Evolutionary conservation across 1,284 basidiomycete genomes (phyloP).

Genomic region (Farysia itapuensis): DNA sequence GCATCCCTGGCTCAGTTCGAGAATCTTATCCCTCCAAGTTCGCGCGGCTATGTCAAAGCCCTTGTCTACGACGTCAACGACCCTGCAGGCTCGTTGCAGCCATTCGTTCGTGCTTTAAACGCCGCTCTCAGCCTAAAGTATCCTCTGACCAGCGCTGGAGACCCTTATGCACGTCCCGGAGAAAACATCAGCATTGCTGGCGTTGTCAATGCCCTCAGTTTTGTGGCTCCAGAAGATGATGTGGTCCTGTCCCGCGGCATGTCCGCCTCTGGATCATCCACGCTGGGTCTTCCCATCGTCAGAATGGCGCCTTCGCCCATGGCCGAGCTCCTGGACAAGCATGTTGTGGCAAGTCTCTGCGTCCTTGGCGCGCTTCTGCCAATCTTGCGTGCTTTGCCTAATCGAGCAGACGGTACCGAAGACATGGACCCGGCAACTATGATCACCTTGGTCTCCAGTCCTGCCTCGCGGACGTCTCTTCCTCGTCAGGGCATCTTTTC

Average conservation of each 20-base stretch:
- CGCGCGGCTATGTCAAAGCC: slow-evolving; percentile 53
- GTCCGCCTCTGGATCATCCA: slow-evolving; percentile 12
- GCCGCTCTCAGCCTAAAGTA: slow-evolving; percentile 48
- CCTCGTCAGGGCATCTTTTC: slow-evolving; percentile 37
- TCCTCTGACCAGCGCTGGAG: slow-evolving; percentile 53
- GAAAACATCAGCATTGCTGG: slow-evolving; percentile 47
- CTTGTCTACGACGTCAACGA: slow-evolving; percentile 36
- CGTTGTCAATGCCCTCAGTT: slow-evolving; percentile 52
- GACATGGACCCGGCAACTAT: slow-evolving; percentile 22
- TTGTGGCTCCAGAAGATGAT: slow-evolving; percentile 28
- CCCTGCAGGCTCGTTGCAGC: slow-evolving; percentile 27
- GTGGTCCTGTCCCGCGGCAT: slow-evolving; percentile 10
- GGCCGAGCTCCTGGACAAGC: slow-evolving; percentile 35
- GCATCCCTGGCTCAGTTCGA: slow-evolving; percentile 42
- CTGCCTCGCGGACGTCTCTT: slow-evolving; percentile 30
- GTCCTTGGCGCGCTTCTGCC: slow-evolving; percentile 34
- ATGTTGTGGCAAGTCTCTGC: slow-evolving; percentile 44
- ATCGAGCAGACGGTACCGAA: slow-evolving; percentile 11
- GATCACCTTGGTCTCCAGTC: slow-evolving; percentile 37
- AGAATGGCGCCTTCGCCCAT: slow-evolving; percentile 21
- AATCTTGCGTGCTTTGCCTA: slow-evolving; percentile 32
- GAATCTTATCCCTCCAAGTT: slow-evolving; percentile 42
- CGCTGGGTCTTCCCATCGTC: slow-evolving; percentile 19
- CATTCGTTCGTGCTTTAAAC: slow-evolving; percentile 43
- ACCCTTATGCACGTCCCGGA: slow-evolving; percentile 56